Conservation (phyloP, 1,284 basidiomycete genomes). For the Puccinia triticina region DNA sequence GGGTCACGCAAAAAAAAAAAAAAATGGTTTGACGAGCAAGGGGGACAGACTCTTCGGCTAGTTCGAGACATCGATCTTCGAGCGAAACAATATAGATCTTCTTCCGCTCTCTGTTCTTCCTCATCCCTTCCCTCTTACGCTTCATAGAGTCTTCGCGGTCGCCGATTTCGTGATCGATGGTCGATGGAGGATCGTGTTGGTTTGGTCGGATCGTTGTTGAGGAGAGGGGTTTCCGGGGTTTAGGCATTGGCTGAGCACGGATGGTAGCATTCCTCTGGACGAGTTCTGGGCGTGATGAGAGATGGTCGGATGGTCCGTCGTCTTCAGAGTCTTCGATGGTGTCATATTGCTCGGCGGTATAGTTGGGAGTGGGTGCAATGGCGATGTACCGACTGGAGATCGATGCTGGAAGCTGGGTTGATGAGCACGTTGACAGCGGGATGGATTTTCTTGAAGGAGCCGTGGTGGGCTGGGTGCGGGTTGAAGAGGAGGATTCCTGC, state of each 20-base stretch:
- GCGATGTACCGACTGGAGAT: constrained; percentile 19
- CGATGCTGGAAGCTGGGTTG: background rate
- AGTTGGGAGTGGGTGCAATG: constrained; percentile 18
- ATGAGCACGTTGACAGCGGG: background rate
- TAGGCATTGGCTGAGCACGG: constrained; percentile 28
- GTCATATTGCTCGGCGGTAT: background rate
- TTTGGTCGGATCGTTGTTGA: background rate
- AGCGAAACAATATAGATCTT: constrained; percentile 44
- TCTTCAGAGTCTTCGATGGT: background rate
- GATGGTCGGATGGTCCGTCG: background rate
- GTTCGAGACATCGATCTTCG: constrained; percentile 40
- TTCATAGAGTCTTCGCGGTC: constrained; percentile 25
- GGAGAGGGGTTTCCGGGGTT: constrained; percentile 3
- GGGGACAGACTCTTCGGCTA: constrained; percentile 29
- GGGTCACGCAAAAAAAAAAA: too few species aligned
- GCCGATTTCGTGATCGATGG: background rate
- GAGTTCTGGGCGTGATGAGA: background rate
- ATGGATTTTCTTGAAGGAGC: background rate
- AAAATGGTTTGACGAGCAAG: background rate
- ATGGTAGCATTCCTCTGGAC: background rate
- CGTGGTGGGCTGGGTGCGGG: background rate
- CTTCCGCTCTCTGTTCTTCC: constrained; percentile 21
- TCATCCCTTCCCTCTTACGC: constrained; percentile 39
- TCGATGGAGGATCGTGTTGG: background rate
- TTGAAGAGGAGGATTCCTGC: background rate